Evolutionary conservation across 2,329 filamentous ascomycete genomes (phyloP), one percentile per base, ranked within the genome.

Genomic region (Phyllosticta citrichinensis): DNA sequence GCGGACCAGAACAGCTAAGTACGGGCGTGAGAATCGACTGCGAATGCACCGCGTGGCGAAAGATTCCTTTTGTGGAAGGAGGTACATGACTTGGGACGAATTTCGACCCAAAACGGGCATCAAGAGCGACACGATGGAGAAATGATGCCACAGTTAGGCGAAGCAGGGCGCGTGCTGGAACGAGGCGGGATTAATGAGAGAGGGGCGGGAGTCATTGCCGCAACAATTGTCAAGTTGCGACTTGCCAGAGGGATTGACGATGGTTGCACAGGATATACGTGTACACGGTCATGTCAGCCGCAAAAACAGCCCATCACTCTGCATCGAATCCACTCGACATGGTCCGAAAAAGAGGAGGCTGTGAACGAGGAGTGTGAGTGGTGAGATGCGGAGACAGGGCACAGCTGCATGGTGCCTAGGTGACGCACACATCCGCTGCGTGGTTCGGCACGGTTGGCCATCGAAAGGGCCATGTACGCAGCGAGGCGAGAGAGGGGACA

Each of bases 171-270:
- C 58, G 33, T 19, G 4, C 4, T 25, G 47, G 54, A 47, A 47
- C 17, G 40, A 6, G 22, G 25, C 57, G 30, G 51, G 60, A 62
- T 51, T 55, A 62, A 62, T 62, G 52, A 58, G 55, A 51, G 55
- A 52, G 17, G 51, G 60, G 54, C 55, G 54, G 50, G 55, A 52
- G 35, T 56, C 40, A 57, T 57, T 19, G 47, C 9, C 20, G 20
- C 24, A 56, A 62, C 60, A 62, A 50, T 33, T 62, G 60, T 57
- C 60, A 62, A 57, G 52, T 52, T 50, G 54, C 60, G 52, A 62
- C 60, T 62, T 62, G 60, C 52, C 56, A 19, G 55, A n/a, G n/a
- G 53, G 53, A n/a, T 56, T 56, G 58, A 47, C 27, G 50, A 57
- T 55, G 20, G 60, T 62, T 27, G 27, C 55, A 62, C 60, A 62